Evolutionary conservation across 1,284 basidiomycete genomes (phyloP).

Genomic region (Moesziomyces parantarcticus): DNA sequence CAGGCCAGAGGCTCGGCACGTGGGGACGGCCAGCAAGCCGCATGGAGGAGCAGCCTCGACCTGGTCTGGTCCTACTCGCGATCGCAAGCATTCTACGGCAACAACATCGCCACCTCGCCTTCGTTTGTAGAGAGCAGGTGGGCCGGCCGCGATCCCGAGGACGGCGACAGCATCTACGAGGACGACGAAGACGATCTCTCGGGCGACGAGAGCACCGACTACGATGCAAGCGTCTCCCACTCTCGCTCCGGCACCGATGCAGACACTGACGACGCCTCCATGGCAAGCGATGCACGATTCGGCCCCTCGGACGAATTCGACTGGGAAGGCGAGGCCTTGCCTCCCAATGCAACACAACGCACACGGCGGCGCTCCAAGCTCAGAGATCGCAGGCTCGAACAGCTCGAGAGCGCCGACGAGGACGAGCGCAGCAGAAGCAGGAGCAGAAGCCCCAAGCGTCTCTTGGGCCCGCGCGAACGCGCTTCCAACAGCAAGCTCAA

Average conservation of each 20-base stretch:
- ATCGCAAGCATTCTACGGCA: slow-evolving; percentile 66
- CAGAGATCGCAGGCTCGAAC: slow-evolving; percentile 33
- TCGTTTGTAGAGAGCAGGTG: slow-evolving; percentile 63
- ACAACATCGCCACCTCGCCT: slow-evolving; percentile 66
- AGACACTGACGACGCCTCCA: slow-evolving; percentile 35
- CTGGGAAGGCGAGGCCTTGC: slow-evolving; percentile 53
- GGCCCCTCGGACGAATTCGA: slow-evolving; percentile 29
- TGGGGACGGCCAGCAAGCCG: slow-evolving; percentile 42
- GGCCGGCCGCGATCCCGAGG: slow-evolving; percentile 61
- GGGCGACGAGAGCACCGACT: slow-evolving; percentile 23
- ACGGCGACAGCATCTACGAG: slow-evolving; percentile 50
- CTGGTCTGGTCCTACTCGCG: slow-evolving; percentile 67
- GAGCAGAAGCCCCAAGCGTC: slow-evolving; percentile 53
- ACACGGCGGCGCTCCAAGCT: slow-evolving; percentile 22
- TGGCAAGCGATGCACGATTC: slow-evolving; percentile 33
- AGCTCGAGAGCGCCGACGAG: slow-evolving; percentile 39
- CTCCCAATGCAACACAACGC: slow-evolving; percentile 39
- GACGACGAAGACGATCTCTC: slow-evolving; percentile 50
- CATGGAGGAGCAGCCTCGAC: slow-evolving; percentile 59
- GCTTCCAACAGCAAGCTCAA: slow-evolving; percentile 26
- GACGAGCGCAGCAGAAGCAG: slow-evolving; percentile 46
- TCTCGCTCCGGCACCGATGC: slow-evolving; percentile 35
- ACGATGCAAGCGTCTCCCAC: slow-evolving; percentile 14
- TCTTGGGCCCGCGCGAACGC: slow-evolving; percentile 17
- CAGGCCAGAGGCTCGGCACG: slow-evolving; percentile 16